phyloP scores from a whole-genome alignment of 108 stramenopile species.

The Nannochloropsis gaditana region DNA sequence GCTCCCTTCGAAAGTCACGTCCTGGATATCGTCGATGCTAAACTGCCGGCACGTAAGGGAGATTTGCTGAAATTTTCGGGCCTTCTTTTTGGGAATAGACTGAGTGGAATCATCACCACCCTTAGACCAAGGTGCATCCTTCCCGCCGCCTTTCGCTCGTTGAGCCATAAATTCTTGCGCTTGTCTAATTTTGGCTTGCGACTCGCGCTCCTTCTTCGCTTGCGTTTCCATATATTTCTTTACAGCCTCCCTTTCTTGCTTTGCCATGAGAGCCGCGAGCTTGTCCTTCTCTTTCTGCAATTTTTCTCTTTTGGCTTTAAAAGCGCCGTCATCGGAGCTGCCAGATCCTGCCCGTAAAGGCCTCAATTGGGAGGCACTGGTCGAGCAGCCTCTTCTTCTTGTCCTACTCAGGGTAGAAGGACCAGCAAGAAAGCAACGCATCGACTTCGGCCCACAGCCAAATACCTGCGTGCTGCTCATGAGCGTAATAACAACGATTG shows the following conservation, averaged over 20 bases:
- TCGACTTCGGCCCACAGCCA: too few relatives aligned
- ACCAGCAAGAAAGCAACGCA: too few relatives aligned
- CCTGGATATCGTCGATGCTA: background rate
- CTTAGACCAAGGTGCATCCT: background rate
- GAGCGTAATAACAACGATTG: too few relatives aligned
- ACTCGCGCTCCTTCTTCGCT: background rate
- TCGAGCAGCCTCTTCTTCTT: too few relatives aligned
- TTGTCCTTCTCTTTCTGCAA: slow-evolving; percentile 14
- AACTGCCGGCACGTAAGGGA: slow-evolving; percentile 10
- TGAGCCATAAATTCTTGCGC: background rate
- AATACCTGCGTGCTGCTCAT: too few relatives aligned
- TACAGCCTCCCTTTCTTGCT: slow-evolving; percentile 10
- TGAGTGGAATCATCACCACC: background rate
- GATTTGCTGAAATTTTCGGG: background rate
- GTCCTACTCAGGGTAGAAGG: too few relatives aligned
- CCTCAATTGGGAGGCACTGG: too few relatives aligned
- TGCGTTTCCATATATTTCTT: slow-evolving; percentile 5
- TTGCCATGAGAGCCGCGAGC: background rate
- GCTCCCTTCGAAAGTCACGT: background rate
- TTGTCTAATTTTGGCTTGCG: background rate
- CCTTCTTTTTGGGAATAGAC: background rate
- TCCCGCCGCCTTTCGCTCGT: background rate
- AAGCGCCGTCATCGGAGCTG: background rate
- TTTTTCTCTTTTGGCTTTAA: background rate
- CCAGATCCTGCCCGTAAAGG: background rate